Evolutionary conservation across 768 basidiomycete genomes (phyloP).

Genomic region (Collybiopsis confluens): DNA sequence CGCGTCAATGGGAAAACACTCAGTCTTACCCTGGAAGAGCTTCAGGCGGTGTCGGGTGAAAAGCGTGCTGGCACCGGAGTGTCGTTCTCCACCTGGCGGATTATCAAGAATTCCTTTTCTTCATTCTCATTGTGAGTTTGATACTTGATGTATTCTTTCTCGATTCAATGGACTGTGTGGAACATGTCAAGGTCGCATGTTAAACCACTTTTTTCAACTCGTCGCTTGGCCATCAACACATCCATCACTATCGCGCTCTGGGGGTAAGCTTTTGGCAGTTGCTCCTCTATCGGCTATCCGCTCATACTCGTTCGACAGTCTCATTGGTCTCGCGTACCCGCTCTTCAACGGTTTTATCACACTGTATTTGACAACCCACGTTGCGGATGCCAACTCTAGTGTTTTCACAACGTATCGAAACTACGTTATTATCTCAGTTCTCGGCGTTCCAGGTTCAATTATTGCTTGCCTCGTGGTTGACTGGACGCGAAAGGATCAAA

Average conservation of each 20-base stretch:
- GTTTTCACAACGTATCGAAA: conserved; percentile 38
- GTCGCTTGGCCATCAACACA: conserved; percentile 42
- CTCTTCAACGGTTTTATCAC: conserved; percentile 51
- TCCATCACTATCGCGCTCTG: conserved; percentile 45
- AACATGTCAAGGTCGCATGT: conserved; percentile 38
- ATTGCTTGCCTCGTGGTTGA: conserved; percentile 43
- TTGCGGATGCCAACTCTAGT: conserved; percentile 17
- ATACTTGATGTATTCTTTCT: not conserved
- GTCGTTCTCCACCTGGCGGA: conserved; percentile 26
- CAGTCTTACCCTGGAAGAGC: conserved; percentile 40
- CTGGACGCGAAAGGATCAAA: conserved; percentile 27
- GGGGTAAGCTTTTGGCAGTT: conserved; percentile 37
- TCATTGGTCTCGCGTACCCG: conserved; percentile 52
- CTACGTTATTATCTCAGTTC: conserved; percentile 43
- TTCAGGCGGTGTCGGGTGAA: conserved; percentile 27
- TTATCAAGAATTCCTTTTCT: conserved; percentile 30
- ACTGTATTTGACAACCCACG: conserved; percentile 36
- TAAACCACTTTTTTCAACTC: conserved; percentile 43
- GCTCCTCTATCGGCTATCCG: not conserved
- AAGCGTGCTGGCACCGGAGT: conserved; percentile 11
- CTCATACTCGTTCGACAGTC: conserved; percentile 17
- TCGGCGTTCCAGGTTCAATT: conserved; percentile 45
- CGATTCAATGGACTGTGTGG: not conserved
- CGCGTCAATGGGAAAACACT: conserved; percentile 41
- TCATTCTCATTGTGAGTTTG: conserved; percentile 34